Conservation (phyloP, 148 eudicot genomes). For the Vaccinium macrocarpon region DNA sequence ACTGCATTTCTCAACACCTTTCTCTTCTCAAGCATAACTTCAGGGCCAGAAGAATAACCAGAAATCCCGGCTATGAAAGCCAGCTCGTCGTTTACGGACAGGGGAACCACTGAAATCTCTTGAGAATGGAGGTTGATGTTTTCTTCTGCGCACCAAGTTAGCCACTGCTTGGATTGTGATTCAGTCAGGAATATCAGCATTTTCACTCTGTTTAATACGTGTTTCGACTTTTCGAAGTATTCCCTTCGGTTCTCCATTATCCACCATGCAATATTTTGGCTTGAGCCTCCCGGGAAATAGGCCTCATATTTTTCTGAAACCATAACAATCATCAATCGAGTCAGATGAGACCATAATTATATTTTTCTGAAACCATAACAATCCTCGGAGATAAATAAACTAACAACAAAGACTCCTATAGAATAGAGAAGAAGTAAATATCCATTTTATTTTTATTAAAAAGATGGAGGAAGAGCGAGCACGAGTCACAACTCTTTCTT, state of each 20-base stretch:
- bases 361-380: too few relatives aligned
- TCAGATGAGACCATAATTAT: too few relatives aligned
- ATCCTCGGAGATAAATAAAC: too few relatives aligned
- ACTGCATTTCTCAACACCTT: constrained; percentile 60
- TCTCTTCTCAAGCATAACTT: constrained; percentile 71
- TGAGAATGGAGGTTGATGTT: constrained; percentile 54
- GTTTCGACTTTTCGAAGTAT: constrained; percentile 83
- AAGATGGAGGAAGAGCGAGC: too few relatives aligned
- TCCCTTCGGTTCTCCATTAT: constrained; percentile 98
- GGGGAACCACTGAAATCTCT: constrained; percentile 62
- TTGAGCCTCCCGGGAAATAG: constrained; percentile 63
- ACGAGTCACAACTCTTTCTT: too few relatives aligned
- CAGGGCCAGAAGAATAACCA: constrained; percentile 50
- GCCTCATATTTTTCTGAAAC: constrained; percentile 65
- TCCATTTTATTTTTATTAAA: too few relatives aligned
- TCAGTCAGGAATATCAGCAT: constrained; percentile 84
- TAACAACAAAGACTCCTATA: too few relatives aligned
- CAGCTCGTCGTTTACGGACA: constrained; percentile 89
- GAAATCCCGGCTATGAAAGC: constrained; percentile 88
- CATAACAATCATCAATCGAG: constrained; percentile 8
- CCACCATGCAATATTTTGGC: constrained; percentile 86
- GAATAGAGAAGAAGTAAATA: too few relatives aligned
- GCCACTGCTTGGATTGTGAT: constrained; percentile 86
- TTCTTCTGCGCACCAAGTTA: constrained; percentile 83
- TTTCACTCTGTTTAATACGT: constrained; percentile 71